Conservation (phyloP, 2,329 filamentous ascomycete species). For the Achaetomium macrosporum region DNA sequence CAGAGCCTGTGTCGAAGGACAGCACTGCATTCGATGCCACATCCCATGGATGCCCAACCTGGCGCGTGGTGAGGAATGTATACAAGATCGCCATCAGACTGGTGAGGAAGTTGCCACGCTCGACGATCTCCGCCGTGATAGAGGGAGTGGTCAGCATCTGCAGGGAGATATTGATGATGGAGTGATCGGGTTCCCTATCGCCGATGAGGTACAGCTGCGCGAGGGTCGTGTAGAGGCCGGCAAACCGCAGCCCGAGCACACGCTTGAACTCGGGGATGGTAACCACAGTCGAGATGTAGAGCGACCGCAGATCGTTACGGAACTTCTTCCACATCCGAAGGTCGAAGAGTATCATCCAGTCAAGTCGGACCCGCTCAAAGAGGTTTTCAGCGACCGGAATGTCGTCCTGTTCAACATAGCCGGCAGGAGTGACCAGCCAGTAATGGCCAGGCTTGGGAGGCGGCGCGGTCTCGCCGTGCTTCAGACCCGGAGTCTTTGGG, state of each 20-base stretch:
- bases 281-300: slow-evolving; percentile 95
- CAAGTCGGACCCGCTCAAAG: slow-evolving; percentile 80
- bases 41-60: slow-evolving; percentile 90
- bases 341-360: slow-evolving; percentile 93
- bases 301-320: slow-evolving; percentile 79
- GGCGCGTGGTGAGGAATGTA: slow-evolving; percentile 90
- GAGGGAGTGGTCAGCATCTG: slow-evolving; percentile 96
- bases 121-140: slow-evolving; percentile 92
- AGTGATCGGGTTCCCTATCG: slow-evolving; percentile 93
- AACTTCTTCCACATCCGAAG: slow-evolving; percentile 95
- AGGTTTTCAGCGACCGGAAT: slow-evolving; percentile 76
- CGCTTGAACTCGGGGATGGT: slow-evolving; percentile 95
- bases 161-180: slow-evolving; percentile 93
- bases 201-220: slow-evolving; percentile 94
- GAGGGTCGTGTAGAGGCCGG: slow-evolving; percentile 86
- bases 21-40: slow-evolving; percentile 80
- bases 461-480: slow-evolving; percentile 35
- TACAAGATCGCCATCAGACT: slow-evolving; percentile 95
- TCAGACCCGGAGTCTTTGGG: slow-evolving; percentile 70
- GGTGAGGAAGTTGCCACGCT: slow-evolving; percentile 91
- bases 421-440: slow-evolving; percentile 76
- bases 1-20: slow-evolving; percentile 88
- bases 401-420: slow-evolving; percentile 57
- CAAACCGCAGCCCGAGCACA: slow-evolving; percentile 85
- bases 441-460: slow-evolving; percentile 67